Evolutionary conservation across 2,329 filamentous ascomycete genomes (phyloP), one percentile per base, ranked within the genome.

Genomic region (Blastomyces silverae): DNA sequence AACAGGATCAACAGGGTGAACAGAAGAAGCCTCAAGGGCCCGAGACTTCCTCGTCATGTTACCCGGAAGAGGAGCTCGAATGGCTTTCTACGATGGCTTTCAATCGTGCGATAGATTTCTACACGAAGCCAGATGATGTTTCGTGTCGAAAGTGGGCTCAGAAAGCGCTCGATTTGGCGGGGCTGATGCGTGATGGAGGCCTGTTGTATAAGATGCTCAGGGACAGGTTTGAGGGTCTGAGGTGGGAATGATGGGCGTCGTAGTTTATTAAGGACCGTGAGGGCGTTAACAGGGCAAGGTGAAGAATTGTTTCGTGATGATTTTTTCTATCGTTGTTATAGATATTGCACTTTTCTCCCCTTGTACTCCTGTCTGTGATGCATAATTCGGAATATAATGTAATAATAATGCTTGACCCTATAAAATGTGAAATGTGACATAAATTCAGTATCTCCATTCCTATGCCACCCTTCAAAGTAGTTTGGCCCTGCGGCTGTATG

Each of bases 61-160:
- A 85, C 67, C 84, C 84, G 2, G 66, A 74, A 7, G 79, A 80
- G 3, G 85, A 87, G 71, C 75, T 87, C 28, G 80, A 83, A 64
- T 86, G 83, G 81, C 75, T 88, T 6, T 82, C 84, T 6, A 81
- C 79, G 0, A 80, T 78, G 15, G 70, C 80, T 0, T 85, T 85
- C 71, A 87, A 87, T 67, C 78, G 77, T 28, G 83, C 81, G 0
- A 78, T 87, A 3, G 84, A 87, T 66, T 78, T 81, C 25, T 82
- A 83, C 64, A 64, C 72, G 7, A 66, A 68, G 1, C 71, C 70
- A 0, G 69, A 70, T 22, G 76, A 78, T 62, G 68, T 46, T 4
- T 69, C 72, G n/a, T 76, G 72, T 67, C 69, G 69, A 20, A 70
- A 71, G 15, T 79, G 77, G 77, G 77, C 71, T 1, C 65, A 69